These are phyloP conservation scores for Durusdinium trenchii DNA, from an alignment of 73 alveolate genomes.

Conservation along the genomic window DNA sequence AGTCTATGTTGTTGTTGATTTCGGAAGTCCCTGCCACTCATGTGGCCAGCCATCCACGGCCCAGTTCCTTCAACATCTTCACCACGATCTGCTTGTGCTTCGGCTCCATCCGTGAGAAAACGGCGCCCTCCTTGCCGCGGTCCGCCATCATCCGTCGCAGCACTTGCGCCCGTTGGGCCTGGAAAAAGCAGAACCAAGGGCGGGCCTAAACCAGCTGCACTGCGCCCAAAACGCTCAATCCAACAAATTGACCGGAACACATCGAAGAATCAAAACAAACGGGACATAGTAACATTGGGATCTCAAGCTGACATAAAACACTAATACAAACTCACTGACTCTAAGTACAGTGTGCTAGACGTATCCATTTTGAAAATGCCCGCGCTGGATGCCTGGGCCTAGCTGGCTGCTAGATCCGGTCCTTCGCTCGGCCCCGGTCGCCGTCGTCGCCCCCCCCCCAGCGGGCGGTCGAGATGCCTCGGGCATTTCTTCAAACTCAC, in stretches of 20 bases:
- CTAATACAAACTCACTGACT: too few relatives aligned
- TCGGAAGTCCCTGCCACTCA: conserved; percentile 99
- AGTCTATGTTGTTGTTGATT: conserved; percentile 99
- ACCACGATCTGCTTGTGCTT: conserved; percentile 97
- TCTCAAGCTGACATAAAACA: too few relatives aligned
- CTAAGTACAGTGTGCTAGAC: too few relatives aligned
- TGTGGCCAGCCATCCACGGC: conserved; percentile 91
- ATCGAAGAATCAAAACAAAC: too few relatives aligned
- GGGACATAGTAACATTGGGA: too few relatives aligned
- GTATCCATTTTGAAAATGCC: too few relatives aligned
- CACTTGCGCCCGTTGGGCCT: not conserved
- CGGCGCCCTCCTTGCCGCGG: conserved; percentile 93
- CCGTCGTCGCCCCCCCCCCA: not conserved
- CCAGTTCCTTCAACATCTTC: conserved; percentile 59
- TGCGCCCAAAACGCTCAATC: too few relatives aligned
- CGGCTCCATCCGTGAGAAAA: conserved; percentile 99
- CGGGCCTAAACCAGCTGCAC: too few relatives aligned
- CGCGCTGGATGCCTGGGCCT: too few relatives aligned
- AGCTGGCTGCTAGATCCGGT: too few relatives aligned
- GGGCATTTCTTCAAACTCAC: conserved; percentile 84
- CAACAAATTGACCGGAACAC: too few relatives aligned
- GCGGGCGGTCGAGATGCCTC: not conserved
- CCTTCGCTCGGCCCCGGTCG: too few relatives aligned
- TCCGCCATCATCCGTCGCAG: conserved; percentile 70
- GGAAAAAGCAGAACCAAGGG: not conserved